Evolutionary conservation across 75 land plant species (phyloP), one percentile per base, ranked within the genome.

Genomic region (Gnetum montanum): DNA sequence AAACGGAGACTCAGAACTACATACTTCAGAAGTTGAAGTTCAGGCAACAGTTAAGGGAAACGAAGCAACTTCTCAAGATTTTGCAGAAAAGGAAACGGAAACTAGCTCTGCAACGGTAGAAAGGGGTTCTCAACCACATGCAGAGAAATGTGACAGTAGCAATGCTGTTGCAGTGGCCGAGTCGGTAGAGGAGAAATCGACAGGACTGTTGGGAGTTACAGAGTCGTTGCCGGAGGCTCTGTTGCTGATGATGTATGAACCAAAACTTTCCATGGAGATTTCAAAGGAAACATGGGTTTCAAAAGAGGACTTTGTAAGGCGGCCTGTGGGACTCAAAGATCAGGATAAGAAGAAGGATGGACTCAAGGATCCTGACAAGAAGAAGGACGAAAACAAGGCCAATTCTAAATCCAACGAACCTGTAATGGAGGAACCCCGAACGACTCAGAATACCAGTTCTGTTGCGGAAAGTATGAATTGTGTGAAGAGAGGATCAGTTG

Each of bases 201-300:
- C n/a, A n/a, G n/a, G n/a, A n/a, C n/a, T n/a, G 51, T 12, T 49
- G 46, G 43, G 31, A 8, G 20, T 13, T 52, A 25, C 55, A 20
- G 29, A 43, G 44, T 24, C 53, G 19, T 44, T 68, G 31, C 71
- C 71, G 25, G 58, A 68, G 33, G 63, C 66, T 27, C 53, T 68
- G 1, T 46, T 83, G 33, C 54, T 79, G 71, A 83, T 83, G 76
- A 62, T 68, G 82, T 71, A 61, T 43, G 86, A 83, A 66, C 86
- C 86, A 6, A 83, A 83, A 57, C 70, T 83, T 5, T 83, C 86
- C 3, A 72, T 83, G 86, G 83, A 83, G 70, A 82, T 83, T 28
- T 79, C 79, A 19, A 75, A 66, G 54, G 86, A 83, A 50, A 83
- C 86, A 0, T 83, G 83, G 86, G 86, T 83, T 7, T 66, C 76